These are phyloP conservation scores for Fusarium guadeloupense DNA, from an alignment of 2,329 filamentous ascomycete genomes.

Conservation along the genomic window DNA sequence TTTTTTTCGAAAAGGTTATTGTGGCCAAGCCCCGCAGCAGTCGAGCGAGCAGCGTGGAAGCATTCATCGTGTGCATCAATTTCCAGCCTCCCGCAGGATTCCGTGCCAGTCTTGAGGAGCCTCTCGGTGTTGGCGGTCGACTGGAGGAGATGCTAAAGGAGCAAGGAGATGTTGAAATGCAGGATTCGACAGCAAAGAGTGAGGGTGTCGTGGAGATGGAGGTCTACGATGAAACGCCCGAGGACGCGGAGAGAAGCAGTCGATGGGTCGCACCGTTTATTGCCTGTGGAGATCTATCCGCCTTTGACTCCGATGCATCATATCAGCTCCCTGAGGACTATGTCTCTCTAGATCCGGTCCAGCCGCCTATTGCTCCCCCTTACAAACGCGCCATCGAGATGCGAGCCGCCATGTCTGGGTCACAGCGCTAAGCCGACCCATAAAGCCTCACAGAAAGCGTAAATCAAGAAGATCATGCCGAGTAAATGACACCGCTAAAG, in stretches of 20 bases:
- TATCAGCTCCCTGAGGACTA: conserved; percentile 89
- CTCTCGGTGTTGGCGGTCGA: conserved; percentile 71
- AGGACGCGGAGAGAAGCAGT: conserved; percentile 50
- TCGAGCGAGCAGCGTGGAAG: conserved; percentile 95
- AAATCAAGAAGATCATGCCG: conserved; percentile 12
- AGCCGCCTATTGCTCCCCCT: conserved; percentile 93
- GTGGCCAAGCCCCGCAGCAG: conserved; percentile 95
- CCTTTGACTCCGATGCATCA: conserved; percentile 95
- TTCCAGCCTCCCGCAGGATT: conserved; percentile 84
- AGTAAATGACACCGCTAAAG: conserved; percentile 34
- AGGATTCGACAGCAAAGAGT: conserved; percentile 49
- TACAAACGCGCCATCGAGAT: conserved; percentile 92
- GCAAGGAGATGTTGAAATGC: conserved; percentile 52
- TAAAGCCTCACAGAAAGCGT: conserved; percentile 18
- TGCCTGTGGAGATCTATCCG: conserved; percentile 94
- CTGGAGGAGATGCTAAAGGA: conserved; percentile 61
- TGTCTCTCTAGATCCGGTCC: conserved; percentile 88
- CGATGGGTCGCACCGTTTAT: conserved; percentile 95
- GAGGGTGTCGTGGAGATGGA: conserved; percentile 58
- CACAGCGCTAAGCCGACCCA: conserved; percentile 38
- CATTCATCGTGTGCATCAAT: conserved; percentile 93
- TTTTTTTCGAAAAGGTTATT: conserved; percentile 84
- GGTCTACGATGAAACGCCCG: conserved; percentile 57
- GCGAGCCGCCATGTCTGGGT: conserved; percentile 49
- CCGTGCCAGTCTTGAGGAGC: conserved; percentile 77